A percentile compares a stretch with the other conserved stretches of the same genome.
phyloP scores from a whole-genome alignment of 768 basidiomycete species.

The Lactarius hengduanensis region DNA sequence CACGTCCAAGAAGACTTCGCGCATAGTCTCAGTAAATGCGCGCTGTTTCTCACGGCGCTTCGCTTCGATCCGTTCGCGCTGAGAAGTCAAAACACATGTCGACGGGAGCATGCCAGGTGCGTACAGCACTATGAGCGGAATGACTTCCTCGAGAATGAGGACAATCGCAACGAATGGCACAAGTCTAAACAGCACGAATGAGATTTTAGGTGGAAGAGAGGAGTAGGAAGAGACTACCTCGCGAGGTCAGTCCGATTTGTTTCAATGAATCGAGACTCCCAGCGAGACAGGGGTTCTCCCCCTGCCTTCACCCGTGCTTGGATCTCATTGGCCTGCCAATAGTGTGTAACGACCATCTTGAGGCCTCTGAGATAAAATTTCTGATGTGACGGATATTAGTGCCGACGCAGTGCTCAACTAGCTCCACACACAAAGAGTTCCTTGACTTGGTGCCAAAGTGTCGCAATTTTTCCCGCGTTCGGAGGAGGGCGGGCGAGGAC shows the following conservation, averaged over 20 bases:
- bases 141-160: conserved; percentile 72
- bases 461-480: conserved; percentile 55
- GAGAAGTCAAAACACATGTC: conserved; percentile 81
- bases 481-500: conserved; percentile 65
- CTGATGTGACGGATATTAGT: conserved; percentile 32
- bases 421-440: conserved; percentile 44
- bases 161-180: conserved; percentile 77
- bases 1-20: conserved; percentile 30
- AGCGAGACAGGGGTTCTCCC: conserved; percentile 60
- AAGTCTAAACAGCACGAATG: conserved; percentile 46
- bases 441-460: conserved; percentile 48
- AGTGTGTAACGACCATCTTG: conserved; percentile 66
- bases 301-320: conserved; percentile 54
- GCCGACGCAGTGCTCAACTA: background rate
- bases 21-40: conserved; percentile 28
- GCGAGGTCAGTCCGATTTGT: conserved; percentile 65
- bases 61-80: conserved; percentile 61
- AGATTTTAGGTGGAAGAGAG: conserved; percentile 14
- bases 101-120: conserved; percentile 84
- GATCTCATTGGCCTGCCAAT: conserved; percentile 54
- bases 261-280: conserved; percentile 66
- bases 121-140: conserved; percentile 83
- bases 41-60: conserved; percentile 48
- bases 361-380: conserved; percentile 85
- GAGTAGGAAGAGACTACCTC: conserved; percentile 48